Evolutionary conservation across 1,139 yeast species (phyloP), one percentile per base, ranked within the genome.

Genomic region (Spencermartinsiella ligniputridi): DNA sequence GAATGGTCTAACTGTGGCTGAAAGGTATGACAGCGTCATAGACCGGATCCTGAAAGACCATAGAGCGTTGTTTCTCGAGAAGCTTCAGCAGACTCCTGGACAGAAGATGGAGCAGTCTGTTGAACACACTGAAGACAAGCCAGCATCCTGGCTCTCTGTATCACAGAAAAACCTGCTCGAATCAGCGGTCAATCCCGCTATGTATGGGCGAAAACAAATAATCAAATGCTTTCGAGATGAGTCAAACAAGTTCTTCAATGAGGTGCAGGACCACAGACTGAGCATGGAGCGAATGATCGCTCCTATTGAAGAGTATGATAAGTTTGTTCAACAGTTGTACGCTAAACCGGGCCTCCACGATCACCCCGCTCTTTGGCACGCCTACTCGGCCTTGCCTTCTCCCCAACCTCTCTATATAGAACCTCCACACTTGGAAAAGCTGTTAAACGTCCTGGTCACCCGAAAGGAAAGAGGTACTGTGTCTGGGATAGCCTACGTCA

Each of bases 281-380:
- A 37, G 33, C 25, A 37, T 44, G 22, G 41, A 44, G 15, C 40
- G 55, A 21, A 37, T 34, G 5, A 35, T 25, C 19, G 37, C 56
- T 15, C 56, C 62, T 36, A 48, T 53, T 37, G 32, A 41, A 12
- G 34, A 43, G 17, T 55, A 57, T 42, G 54, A 52, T 43, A 52
- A 52, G 15, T 71, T 74, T 42, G 44, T 72, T 12, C 54, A 62
- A 37, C 56, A 57, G n/a, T 51, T 74, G 25, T 73, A 72, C 48
- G 75, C 76, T 0, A 30, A 52, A 22, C 40, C 35, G 33, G 50
- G 43, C 21, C 17, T 9, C 4, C n/a, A 13, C 12, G 18, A 25
- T 20, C 22, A 35, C 18, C 45, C 55, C 18, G 46, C 49, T 18
- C 53, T 72, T 5, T 70, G 52, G 49, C 55, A 60, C 16, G 55